These are phyloP conservation scores for Neoboletus magnificus DNA, from an alignment of 768 basidiomycete genomes.

Conservation along the genomic window DNA sequence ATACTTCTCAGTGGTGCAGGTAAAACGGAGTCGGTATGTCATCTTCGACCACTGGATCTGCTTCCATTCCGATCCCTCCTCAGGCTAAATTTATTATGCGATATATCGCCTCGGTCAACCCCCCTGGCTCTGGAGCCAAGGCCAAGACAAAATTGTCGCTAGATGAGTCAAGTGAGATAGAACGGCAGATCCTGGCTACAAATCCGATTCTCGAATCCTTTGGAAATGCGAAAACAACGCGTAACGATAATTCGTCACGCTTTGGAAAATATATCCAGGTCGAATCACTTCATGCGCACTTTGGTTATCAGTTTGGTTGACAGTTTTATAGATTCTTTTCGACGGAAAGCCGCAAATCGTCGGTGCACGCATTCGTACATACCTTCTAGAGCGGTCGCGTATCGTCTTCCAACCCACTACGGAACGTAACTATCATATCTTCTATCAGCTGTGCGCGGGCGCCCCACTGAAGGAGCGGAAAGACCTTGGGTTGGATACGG, in stretches of 20 bases:
- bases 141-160: constrained; percentile 67
- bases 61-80: constrained; percentile 4
- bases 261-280: constrained; percentile 99
- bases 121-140: constrained; percentile 59
- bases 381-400: constrained; percentile 94
- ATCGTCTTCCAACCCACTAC: constrained; percentile 96
- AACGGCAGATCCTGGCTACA: constrained; percentile 96
- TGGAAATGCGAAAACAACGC: constrained; percentile 98
- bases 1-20: constrained; percentile 81
- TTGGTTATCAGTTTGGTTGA: neutral
- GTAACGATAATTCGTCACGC: constrained; percentile 98
- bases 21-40: constrained; percentile 91
- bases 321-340: constrained; percentile 75
- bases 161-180: constrained; percentile 91
- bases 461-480: constrained; percentile 94
- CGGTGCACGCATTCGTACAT: constrained; percentile 97
- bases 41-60: neutral
- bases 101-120: constrained; percentile 97
- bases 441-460: constrained; percentile 98
- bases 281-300: neutral
- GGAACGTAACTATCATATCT: constrained; percentile 99
- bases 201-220: constrained; percentile 99
- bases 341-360: constrained; percentile 96
- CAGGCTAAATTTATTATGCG: constrained; percentile 99
- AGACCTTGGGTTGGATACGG: constrained; percentile 85